A percentile compares a stretch with the other conserved stretches of the same genome.
phyloP scores from a whole-genome alignment of 345 rosid species.

The Stellera chamaejasme region DNA sequence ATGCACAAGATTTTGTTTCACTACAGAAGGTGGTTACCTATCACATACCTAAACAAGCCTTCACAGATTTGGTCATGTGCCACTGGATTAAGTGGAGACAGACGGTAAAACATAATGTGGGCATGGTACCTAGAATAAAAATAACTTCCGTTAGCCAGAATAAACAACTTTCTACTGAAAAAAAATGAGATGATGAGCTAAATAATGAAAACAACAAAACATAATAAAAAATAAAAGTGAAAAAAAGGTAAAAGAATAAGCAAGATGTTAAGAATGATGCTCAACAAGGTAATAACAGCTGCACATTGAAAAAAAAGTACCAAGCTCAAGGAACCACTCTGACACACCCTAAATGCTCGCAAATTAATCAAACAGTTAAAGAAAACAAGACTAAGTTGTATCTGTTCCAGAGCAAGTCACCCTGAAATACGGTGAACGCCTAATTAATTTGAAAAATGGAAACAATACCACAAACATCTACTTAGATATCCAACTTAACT shows the following conservation, averaged over 20 bases:
- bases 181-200: not conserved
- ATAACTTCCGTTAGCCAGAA: not conserved
- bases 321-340: no score
- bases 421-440: no score
- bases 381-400: no score
- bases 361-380: no score
- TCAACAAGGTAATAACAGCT: not conserved
- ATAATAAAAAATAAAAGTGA: not conserved
- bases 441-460: no score
- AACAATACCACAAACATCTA: no score
- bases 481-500: no score
- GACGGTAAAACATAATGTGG: conserved; percentile 63
- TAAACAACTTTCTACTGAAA: no score
- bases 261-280: no score
- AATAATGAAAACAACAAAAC: not conserved
- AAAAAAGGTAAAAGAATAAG: not conserved
- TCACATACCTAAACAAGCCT: conserved; percentile 67
- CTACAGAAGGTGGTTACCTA: not conserved
- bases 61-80: conserved; percentile 78
- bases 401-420: no score
- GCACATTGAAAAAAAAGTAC: no score
- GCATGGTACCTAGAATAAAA: conserved; percentile 74
- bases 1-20: not conserved
- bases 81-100: conserved; percentile 83
- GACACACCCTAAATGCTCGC: no score